Percentiles rank a stretch among this genome's conserved stretches.
Conservation (phyloP, 2,329 filamentous ascomycete species). For the Pseudogymnoascus sp. region DNA sequence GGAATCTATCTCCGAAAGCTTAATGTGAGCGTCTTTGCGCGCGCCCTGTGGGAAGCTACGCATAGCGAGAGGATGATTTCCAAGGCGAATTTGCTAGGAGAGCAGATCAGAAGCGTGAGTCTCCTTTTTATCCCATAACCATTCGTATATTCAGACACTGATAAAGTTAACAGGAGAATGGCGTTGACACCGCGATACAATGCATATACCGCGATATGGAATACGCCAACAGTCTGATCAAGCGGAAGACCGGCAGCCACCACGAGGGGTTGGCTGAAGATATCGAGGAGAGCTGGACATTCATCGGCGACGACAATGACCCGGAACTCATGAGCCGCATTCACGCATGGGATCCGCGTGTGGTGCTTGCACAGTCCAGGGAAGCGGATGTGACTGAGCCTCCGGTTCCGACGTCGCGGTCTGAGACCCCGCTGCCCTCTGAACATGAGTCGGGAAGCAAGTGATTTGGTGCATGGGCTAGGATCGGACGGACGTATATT, state of each 20-base stretch:
- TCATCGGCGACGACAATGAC: constrained; percentile 51
- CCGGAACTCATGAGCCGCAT: constrained; percentile 26
- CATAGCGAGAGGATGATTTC: constrained; percentile 85
- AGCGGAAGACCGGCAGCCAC: constrained; percentile 47
- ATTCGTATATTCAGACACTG: constrained; percentile 18
- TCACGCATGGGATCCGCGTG: constrained; percentile 27
- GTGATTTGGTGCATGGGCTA: background rate
- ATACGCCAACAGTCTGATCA: constrained; percentile 78
- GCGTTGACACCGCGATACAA: constrained; percentile 83
- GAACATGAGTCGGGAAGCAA: background rate
- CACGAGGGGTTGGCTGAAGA: constrained; percentile 42
- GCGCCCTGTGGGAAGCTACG: constrained; percentile 84
- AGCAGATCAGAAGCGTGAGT: constrained; percentile 76
- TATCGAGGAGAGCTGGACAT: constrained; percentile 83
- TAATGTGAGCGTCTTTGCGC: constrained; percentile 75
- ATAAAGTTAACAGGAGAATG: constrained; percentile 59
- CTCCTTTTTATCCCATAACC: background rate
- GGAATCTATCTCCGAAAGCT: constrained; percentile 83
- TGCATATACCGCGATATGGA: constrained; percentile 91
- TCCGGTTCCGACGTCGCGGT: background rate
- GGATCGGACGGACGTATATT: background rate
- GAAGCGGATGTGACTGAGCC: background rate
- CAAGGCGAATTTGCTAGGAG: constrained; percentile 73
- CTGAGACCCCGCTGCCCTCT: background rate
- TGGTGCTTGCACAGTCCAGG: constrained; percentile 3